Base-by-base conservation (phyloP, 2,329 filamentous ascomycete species). In the Chaetomiaceae sp. region DNA sequence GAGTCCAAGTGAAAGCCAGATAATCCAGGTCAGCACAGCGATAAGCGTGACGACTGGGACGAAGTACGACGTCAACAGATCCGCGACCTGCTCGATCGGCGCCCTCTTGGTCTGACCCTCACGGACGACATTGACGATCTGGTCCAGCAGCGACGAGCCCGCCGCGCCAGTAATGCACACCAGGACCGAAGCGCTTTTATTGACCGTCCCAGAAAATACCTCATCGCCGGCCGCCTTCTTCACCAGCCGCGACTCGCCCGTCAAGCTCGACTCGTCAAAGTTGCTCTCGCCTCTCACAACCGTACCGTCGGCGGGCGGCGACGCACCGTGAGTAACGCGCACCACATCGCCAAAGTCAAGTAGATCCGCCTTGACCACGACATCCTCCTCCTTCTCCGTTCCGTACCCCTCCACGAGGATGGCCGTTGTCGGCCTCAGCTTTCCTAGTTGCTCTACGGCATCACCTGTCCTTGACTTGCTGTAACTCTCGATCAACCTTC, bases 241-340 rank as follows among this genome's bases (percentile, higher is more conserved):
- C 51, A 90, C 80, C 0, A 79, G 79, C 6, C 79, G 77, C 13
- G 87, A 87, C 69, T 91, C 87, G 48, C 87, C 87, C 1, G 92
- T 96, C 55, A 97, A 75, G 56, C 90, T 95, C 10, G 90, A 91
- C 67, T 97, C 92, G 64, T 96, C 90, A 63, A 96, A 96, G 45
- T 75, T 78, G 40, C 81, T 82, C 45, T 82, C 76, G 3, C 81
- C 84, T 56, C 78, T 68, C 56, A 82, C 71, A 58, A 95, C 61
- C 55, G 77, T 68, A 7, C 91, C 91, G 65, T 96, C 92, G 5
- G 86, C 89, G 0, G 92, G 88, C 0, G 92, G 92, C 0, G 90
- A 95, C 1, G 82, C 79, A 2, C 92, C 92, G 54, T 91, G 83
- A 2, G 84, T 80, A 2, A 97, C 80, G 47, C 84, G 81, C 38